phyloP scores from a whole-genome alignment of 345 rosid species.

The Gossypium anomalum region DNA sequence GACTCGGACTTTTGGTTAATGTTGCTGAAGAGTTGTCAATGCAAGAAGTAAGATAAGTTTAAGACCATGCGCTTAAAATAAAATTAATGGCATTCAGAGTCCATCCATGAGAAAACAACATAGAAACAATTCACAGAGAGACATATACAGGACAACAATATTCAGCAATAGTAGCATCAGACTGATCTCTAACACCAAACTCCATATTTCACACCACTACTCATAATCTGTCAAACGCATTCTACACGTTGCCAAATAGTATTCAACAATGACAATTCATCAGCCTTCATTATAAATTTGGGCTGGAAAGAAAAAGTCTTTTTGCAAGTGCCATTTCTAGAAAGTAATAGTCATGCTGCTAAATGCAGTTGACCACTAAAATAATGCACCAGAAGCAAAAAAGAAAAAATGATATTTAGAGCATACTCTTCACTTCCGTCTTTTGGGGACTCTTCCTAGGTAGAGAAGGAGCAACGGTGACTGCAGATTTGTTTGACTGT shows the following conservation, averaged over 20 bases:
- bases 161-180: background rate
- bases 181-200: background rate
- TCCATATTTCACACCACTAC: background rate
- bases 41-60: slow-evolving; percentile 8
- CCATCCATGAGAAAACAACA: slow-evolving; percentile 5
- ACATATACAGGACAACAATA: background rate
- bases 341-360: background rate
- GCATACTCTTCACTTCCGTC: slow-evolving; percentile 54
- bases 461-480: slow-evolving; percentile 33
- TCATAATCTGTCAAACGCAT: background rate
- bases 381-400: background rate
- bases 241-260: background rate
- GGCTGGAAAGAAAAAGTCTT: background rate
- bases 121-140: background rate
- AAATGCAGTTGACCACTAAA: background rate
- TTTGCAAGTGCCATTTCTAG: background rate
- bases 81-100: slow-evolving; percentile 20
- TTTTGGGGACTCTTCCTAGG: slow-evolving; percentile 56
- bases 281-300: background rate
- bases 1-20: slow-evolving; percentile 29
- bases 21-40: slow-evolving; percentile 35
- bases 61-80: background rate
- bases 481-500: slow-evolving; percentile 35
- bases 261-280: slow-evolving; percentile 2
- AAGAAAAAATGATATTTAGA: background rate